Evolutionary conservation across 2,329 filamentous ascomycete genomes (phyloP).

Genomic region (Chaetothyriales sp.): DNA sequence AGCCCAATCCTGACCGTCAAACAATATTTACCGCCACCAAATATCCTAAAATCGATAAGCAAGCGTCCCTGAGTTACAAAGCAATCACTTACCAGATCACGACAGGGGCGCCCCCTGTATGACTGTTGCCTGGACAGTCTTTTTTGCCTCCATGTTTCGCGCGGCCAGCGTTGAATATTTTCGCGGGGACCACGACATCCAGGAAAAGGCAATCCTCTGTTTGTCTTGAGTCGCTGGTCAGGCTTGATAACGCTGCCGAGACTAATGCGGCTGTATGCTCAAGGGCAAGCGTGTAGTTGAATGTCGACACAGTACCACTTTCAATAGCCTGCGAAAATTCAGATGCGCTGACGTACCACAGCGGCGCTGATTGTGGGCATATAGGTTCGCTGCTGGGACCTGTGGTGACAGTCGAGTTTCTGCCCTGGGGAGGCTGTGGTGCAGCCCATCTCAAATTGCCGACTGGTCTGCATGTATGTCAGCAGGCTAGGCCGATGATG

Average conservation of each 20-base stretch:
- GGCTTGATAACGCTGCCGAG: conserved; percentile 2
- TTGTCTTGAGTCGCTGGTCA: conserved; percentile 21
- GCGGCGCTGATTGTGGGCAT: conserved; percentile 31
- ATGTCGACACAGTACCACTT: conserved; percentile 10
- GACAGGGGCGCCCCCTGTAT: conserved; percentile 19
- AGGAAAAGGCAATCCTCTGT: conserved; percentile 27
- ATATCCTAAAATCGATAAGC: conserved; percentile 23
- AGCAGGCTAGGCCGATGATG: neutral
- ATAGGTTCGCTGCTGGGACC: conserved; percentile 17
- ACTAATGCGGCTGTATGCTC: conserved; percentile 5
- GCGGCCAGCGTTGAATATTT: conserved; percentile 20
- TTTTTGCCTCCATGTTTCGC: conserved; percentile 17
- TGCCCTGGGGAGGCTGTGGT: conserved; percentile 29
- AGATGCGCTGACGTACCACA: conserved; percentile 27
- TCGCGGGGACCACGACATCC: conserved; percentile 23
- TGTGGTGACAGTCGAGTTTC: conserved; percentile 30
- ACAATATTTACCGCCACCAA: conserved; percentile 26
- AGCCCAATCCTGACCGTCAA: neutral
- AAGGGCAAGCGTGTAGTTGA: conserved; percentile 21
- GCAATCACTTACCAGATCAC: conserved; percentile 22
- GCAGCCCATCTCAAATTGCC: conserved; percentile 37
- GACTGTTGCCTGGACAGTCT: conserved; percentile 9
- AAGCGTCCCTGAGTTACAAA: neutral
- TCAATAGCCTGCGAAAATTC: conserved; percentile 23
- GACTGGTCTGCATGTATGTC: conserved; percentile 21